These are phyloP conservation scores for Pyrus hybrid DNA, from an alignment of 331 rosid genomes.

Conservation along the genomic window DNA sequence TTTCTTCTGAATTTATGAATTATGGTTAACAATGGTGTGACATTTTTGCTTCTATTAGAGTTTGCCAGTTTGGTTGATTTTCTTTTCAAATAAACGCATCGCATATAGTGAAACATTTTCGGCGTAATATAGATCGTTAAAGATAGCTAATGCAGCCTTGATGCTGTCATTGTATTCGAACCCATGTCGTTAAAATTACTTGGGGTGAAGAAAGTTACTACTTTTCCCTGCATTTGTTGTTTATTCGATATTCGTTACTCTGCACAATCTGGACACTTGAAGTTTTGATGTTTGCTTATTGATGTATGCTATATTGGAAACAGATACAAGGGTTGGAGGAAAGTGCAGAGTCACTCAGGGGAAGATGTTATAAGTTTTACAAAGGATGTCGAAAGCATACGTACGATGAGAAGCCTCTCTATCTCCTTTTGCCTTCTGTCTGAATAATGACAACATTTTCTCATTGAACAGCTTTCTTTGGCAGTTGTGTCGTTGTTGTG, in stretches of 20 bases:
- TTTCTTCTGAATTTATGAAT: neutral
- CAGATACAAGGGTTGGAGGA: conserved; percentile 69
- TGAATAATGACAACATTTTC: neutral
- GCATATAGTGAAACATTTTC: neutral
- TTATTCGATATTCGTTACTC: neutral
- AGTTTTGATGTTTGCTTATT: neutral
- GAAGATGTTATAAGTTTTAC: conserved; percentile 47
- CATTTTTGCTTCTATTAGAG: neutral
- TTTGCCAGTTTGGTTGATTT: neutral
- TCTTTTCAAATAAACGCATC: neutral
- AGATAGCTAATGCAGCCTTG: too few relatives aligned
- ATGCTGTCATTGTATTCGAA: neutral
- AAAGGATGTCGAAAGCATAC: conserved; percentile 60
- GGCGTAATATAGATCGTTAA: too few relatives aligned
- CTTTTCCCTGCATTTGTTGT: neutral
- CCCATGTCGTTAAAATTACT: neutral
- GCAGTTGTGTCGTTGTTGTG: neutral
- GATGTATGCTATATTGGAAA: conserved; percentile 3
- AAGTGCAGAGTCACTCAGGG: conserved; percentile 43
- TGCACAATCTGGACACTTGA: neutral
- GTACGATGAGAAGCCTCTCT: conserved; percentile 19
- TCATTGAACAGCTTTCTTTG: neutral
- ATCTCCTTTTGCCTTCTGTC: neutral
- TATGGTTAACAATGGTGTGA: neutral
- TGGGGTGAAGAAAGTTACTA: neutral